Evolutionary conservation across 2,329 filamentous ascomycete species (phyloP), one percentile per base, ranked within the genome.

Genomic region (Calonectria pseudoturangicola): DNA sequence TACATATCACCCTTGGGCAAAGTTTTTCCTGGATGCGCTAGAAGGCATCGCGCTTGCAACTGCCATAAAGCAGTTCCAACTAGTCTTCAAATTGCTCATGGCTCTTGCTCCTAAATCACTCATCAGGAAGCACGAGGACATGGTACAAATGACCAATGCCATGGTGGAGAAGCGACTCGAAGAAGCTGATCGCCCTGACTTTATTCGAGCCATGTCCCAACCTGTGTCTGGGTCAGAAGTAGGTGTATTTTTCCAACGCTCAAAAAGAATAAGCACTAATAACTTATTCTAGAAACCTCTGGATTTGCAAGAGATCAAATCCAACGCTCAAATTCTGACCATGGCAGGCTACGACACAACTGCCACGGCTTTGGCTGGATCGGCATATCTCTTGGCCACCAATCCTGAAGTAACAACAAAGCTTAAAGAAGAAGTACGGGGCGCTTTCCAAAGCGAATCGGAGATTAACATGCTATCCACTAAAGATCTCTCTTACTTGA

Each of bases 311-410:
- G 54, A 60, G 16, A 60, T 60, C n/a, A 39, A 60, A 21, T 39
- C 54, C 3, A 60, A 60, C 16, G 54, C 54, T 2, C 54, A 60
- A 21, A 60, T 60, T 25, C 21, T 60, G 2, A 60, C 54, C 7
- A 60, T 60, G 54, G 54, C 54, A 2, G 54, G 54, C n/a, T 60
- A 60, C 3, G 54, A 60, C 16, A 60, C 54, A 16, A 60, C 54
- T 21, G 54, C 54, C 16, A 60, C 54, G 7, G 54, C 54, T 13
- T 30, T 60, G 4, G 54, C 54, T 3, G 54, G 54, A 8, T 15
- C 54, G 39, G 36, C 54, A 60, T 60, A 39, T 25, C 54, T 60
- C n/a, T 41, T 60, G 13, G 54, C 54, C 10, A 39, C 18, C 4
- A 25, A 60, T 41, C 12, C 12, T 2, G 18, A 12, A 1, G 54